Conservation (phyloP, 1,284 basidiomycete species). For the Ceratobasidium sp. region DNA sequence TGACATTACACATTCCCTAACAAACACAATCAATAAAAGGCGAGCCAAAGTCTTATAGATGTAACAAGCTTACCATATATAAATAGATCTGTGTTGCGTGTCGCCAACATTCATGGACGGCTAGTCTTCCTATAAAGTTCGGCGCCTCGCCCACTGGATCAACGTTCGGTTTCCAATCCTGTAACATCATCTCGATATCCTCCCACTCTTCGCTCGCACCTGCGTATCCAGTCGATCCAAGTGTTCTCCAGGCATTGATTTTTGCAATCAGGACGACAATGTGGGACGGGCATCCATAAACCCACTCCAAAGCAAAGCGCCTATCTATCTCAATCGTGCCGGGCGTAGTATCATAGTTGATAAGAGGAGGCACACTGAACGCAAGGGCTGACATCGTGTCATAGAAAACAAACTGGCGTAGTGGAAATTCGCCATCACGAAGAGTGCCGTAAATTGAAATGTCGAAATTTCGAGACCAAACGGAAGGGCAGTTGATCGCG, state of each 20-base stretch:
- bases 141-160: background rate
- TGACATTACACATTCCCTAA: background rate
- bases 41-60: background rate
- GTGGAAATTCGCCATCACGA: background rate
- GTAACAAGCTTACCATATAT: conserved; percentile 1
- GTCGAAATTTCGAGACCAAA: background rate
- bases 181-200: background rate
- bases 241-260: conserved; percentile 10
- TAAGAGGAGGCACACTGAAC: background rate
- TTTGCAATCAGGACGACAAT: conserved; percentile 4
- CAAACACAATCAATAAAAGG: background rate
- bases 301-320: background rate
- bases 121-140: background rate
- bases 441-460: background rate
- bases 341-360: background rate
- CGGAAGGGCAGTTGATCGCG: background rate
- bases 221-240: background rate
- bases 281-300: conserved; percentile 1
- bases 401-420: background rate
- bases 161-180: background rate
- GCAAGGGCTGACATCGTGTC: conserved; percentile 5
- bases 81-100: conserved; percentile 5
- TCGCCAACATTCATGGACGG: conserved; percentile 21
- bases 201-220: background rate
- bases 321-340: background rate